These are phyloP conservation scores for Penicillium bovifimosum DNA, from an alignment of 495 filamentous ascomycete species.

Conservation along the genomic window DNA sequence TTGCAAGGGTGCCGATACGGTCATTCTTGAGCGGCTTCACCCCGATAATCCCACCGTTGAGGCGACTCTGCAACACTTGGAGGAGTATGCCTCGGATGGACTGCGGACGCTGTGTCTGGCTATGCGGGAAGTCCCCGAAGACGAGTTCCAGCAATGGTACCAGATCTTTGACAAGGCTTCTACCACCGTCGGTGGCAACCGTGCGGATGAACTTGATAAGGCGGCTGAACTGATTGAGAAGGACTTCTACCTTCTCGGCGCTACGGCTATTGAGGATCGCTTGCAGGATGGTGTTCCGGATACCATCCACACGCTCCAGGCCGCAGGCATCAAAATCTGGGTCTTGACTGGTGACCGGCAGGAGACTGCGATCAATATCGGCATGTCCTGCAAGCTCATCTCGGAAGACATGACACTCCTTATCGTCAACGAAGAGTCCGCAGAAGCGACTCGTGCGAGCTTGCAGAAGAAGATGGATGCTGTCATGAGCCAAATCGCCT, in stretches of 20 bases:
- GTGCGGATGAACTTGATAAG: conserved; percentile 94
- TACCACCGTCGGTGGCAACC: conserved; percentile 87
- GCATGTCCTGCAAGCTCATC: conserved; percentile 98
- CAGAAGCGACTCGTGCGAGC: conserved; percentile 72
- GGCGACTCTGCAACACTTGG: conserved; percentile 81
- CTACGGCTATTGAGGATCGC: conserved; percentile 95
- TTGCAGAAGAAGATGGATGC: conserved; percentile 89
- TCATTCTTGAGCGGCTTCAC: conserved; percentile 84
- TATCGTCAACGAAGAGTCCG: conserved; percentile 86
- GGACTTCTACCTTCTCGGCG: conserved; percentile 84
- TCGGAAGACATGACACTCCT: conserved; percentile 98
- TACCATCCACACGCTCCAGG: conserved; percentile 95
- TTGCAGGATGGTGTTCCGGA: conserved; percentile 97
- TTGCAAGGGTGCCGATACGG: conserved; percentile 96
- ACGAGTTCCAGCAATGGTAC: conserved; percentile 86
- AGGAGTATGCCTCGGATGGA: conserved; percentile 97
- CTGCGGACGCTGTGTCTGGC: conserved; percentile 92
- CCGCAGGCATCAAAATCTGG: conserved; percentile 98
- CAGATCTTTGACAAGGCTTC: conserved; percentile 82
- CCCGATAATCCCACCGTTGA: conserved; percentile 80
- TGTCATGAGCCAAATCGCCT: conserved; percentile 67
- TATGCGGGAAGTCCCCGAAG: conserved; percentile 87
- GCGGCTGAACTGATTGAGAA: conserved; percentile 93
- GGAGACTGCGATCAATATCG: conserved; percentile 99
- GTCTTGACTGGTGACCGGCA: conserved; percentile 97